Conservation (phyloP, 2,329 filamentous ascomycete species). For the Dothistroma pini region DNA sequence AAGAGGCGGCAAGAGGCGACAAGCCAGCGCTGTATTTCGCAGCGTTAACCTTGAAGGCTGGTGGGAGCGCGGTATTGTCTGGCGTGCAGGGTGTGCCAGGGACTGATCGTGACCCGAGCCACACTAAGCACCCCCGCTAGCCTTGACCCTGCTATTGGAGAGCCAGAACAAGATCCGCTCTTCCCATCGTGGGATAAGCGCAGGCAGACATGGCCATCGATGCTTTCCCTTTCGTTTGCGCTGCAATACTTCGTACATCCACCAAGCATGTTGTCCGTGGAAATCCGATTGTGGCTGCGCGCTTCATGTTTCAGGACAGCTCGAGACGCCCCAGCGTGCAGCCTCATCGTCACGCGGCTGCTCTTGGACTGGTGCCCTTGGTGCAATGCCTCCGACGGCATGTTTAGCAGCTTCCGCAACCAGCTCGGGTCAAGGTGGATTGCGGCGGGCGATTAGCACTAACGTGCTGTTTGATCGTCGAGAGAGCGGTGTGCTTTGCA, state of each 20-base stretch:
- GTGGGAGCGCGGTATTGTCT: not conserved
- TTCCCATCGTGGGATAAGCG: not conserved
- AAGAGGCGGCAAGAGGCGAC: not conserved
- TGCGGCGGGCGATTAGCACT: not conserved
- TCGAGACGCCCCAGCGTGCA: not conserved
- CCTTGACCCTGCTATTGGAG: not conserved
- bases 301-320: not conserved
- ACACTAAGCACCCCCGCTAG: too few species aligned
- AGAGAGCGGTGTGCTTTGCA: slow-evolving; percentile 2
- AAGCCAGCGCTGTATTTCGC: slow-evolving; percentile 5
- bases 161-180: not conserved
- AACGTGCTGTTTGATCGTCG: not conserved
- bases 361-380: not conserved
- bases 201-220: not conserved
- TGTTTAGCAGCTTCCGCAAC: not conserved
- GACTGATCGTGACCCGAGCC: not conserved
- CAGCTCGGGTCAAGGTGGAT: not conserved
- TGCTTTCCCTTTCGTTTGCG: not conserved
- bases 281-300: not conserved
- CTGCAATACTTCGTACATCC: not conserved
- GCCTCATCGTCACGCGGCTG: not conserved
- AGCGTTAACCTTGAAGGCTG: slow-evolving; percentile 2
- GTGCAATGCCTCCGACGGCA: not conserved
- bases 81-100: slow-evolving; percentile 2
- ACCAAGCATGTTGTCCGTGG: not conserved